Base-by-base conservation (phyloP, 164 flowering plant genomes). In the Aristolochia contorta region DNA sequence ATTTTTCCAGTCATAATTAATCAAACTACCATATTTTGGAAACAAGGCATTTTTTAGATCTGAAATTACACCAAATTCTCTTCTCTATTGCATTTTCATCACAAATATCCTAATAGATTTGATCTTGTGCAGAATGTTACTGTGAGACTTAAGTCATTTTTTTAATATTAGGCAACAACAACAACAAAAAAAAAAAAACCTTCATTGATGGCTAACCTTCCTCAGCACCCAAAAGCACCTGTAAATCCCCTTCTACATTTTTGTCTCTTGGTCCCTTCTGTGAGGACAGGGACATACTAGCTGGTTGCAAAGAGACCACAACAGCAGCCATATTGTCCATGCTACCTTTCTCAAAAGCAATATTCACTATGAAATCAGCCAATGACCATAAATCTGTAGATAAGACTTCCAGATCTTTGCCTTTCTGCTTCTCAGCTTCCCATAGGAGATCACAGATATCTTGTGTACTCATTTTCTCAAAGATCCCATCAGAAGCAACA, bases 401-500 rank as follows among this genome's bases (percentile, higher is more conserved):
- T 71, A 80, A 64, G 20, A 65, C 24, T 51, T 76, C 71, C 27
- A 76, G 66, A 48, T 71, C 63, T 47, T 16, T 45, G 22, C 66
- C 51, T 59, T 66, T 70, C 37, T 66, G 61, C 60, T 32, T 64
- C 22, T 82, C 80, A 55, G 72, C 77, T 67, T 78, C 88, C 88
- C 85, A 82, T 33, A 94, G 59, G 50, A 90, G 50, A 78, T 91
- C 95, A 79, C 99, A 94, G 55, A 87, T 79, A 74, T 94, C 97
- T 66, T 85, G 90, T 21, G 82, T 59, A 61, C 81, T 78, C 70
- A 88, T 66, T 71, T 80, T 84, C 65, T 94, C 99, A 68, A 94
- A 85, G 61, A 94, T 59, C 41, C 99, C 99, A 83, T 94, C 99
- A 63, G 99, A 84, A 60, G 96, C 95, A 68, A 78, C 95, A 56